Evolutionary conservation across 2,329 filamentous ascomycete species (phyloP), one percentile per base, ranked within the genome.

Genomic region (Cryphonectria nitschkei): DNA sequence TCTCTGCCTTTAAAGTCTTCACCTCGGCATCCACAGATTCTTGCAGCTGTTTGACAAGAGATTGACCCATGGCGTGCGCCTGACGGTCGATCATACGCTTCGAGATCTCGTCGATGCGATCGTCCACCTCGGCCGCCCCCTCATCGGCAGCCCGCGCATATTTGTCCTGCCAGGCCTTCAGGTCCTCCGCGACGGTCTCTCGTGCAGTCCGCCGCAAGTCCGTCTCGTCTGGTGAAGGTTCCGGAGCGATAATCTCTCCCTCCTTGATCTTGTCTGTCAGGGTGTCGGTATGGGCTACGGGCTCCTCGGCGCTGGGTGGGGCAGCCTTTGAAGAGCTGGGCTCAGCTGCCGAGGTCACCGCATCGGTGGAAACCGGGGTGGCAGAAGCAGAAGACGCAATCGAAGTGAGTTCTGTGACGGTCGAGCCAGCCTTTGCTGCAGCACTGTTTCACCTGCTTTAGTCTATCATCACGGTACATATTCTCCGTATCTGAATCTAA

Each of bases 91-190:
- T 84, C 82, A 88, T 85, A 58, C 82, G 82, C 70, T 82, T 80
- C 19, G 84, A 78, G 52, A 90, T 87, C 70, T 93, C 90, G 50
- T 86, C 83, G 26, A 92, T 82, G 50, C 90, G 87, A 4, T 89
- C 86, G 46, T 95, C 92, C 73, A 98, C 93, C 73, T 96, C 88
- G 29, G 79, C 77, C 4, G 87, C 87, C 6, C 94, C 95, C 78
- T 97, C 94, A 72, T 97, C 92, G 9, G 93, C 93, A 13, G 94
- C 94, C 72, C 90, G 89, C 39, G 92, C 88, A 78, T 97, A 98
- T 77, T 97, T 97, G 73, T 89, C 89, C 80, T 98, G 92, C 95
- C 96, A 99, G 69, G 87, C 86, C 74, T 89, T 87, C 19, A 99
- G 86, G 78, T 99, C 96, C 61, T 91, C 87, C 1, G 90, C 86